phyloP scores from a whole-genome alignment of 2,329 filamentous ascomycete genomes.

The Pseudogymnoascus sp. region DNA sequence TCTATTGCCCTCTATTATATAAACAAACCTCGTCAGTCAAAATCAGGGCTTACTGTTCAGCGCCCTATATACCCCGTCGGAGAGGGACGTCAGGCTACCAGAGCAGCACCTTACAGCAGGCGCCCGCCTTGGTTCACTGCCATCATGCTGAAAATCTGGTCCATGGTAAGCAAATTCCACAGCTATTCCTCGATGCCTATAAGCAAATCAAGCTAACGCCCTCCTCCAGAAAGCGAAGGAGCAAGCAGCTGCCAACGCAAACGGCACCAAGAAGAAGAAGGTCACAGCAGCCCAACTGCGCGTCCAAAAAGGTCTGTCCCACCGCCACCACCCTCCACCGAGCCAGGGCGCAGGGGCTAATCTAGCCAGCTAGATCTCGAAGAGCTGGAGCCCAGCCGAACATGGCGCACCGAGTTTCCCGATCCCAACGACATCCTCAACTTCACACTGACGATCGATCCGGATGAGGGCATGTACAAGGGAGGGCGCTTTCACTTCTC shows the following conservation, averaged over 20 bases:
- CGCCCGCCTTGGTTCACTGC: slow-evolving; percentile 9
- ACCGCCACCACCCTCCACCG: not conserved
- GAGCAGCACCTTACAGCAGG: not conserved
- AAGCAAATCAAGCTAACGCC: slow-evolving; percentile 17
- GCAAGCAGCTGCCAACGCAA: slow-evolving; percentile 84
- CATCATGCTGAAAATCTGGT: slow-evolving; percentile 99
- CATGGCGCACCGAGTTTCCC: slow-evolving; percentile 75
- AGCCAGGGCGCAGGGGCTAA: not conserved
- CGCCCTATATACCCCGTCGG: not conserved
- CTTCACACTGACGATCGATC: slow-evolving; percentile 73
- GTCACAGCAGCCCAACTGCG: slow-evolving; percentile 92
- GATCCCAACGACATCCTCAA: slow-evolving; percentile 81
- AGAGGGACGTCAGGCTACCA: not conserved
- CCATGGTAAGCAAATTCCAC: slow-evolving; percentile 60
- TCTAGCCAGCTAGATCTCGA: slow-evolving; percentile 55
- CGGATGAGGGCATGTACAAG: slow-evolving; percentile 84
- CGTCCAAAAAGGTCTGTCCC: slow-evolving; percentile 76
- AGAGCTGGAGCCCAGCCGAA: slow-evolving; percentile 68
- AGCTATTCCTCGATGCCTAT: not conserved
- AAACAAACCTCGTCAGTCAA: not conserved
- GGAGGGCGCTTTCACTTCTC: slow-evolving; percentile 80
- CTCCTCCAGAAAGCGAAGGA: slow-evolving; percentile 79
- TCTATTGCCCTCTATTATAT: not conserved
- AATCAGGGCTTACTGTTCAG: not conserved
- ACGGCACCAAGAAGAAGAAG: slow-evolving; percentile 91